Percentiles rank a stretch among this genome's conserved stretches.
Evolutionary conservation across 106 monocot genomes (phyloP).

Genomic region (Platanthera guangdongensis): DNA sequence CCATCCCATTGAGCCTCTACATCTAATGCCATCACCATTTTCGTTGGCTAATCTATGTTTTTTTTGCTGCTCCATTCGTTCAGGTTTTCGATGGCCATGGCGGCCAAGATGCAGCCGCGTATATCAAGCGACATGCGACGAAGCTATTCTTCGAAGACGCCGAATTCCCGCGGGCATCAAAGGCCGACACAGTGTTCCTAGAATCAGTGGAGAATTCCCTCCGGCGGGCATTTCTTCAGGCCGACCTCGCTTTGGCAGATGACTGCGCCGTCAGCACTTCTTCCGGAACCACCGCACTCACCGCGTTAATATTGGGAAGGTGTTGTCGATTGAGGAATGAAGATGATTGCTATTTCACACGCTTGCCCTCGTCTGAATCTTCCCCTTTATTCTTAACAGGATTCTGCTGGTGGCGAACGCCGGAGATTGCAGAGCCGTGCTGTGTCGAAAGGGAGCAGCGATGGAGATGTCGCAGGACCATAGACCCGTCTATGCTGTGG

Average conservation of each 20-base stretch:
- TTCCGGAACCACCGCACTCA: slow-evolving; percentile 70
- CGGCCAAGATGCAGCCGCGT: slow-evolving; percentile 71
- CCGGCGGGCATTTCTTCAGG: slow-evolving; percentile 45
- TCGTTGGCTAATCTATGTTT: not conserved
- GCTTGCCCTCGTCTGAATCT: not conserved
- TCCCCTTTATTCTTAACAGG: slow-evolving; percentile 12
- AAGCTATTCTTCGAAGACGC: slow-evolving; percentile 63
- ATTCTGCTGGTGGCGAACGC: slow-evolving; percentile 54
- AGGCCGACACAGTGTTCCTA: slow-evolving; percentile 34
- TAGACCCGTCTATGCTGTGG: slow-evolving; percentile 29
- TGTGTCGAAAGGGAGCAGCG: slow-evolving; percentile 45
- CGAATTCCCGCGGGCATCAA: slow-evolving; percentile 48
- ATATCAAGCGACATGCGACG: slow-evolving; percentile 55
- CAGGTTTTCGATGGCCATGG: slow-evolving; percentile 92
- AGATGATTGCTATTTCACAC: not conserved
- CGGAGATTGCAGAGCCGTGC: slow-evolving; percentile 62
- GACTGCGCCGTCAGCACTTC: slow-evolving; percentile 47
- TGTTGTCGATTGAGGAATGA: not conserved
- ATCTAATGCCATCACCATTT: not conserved
- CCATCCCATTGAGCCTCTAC: not conserved
- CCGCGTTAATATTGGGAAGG: slow-evolving; percentile 68
- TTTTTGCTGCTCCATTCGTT: not conserved
- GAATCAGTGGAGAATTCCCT: slow-evolving; percentile 41
- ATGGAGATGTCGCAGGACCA: slow-evolving; percentile 61
- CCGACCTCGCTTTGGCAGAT: slow-evolving; percentile 63